Evolutionary conservation across 345 rosid genomes (phyloP), one percentile per base, ranked within the genome.

Genomic region (Eucalyptus sp.): DNA sequence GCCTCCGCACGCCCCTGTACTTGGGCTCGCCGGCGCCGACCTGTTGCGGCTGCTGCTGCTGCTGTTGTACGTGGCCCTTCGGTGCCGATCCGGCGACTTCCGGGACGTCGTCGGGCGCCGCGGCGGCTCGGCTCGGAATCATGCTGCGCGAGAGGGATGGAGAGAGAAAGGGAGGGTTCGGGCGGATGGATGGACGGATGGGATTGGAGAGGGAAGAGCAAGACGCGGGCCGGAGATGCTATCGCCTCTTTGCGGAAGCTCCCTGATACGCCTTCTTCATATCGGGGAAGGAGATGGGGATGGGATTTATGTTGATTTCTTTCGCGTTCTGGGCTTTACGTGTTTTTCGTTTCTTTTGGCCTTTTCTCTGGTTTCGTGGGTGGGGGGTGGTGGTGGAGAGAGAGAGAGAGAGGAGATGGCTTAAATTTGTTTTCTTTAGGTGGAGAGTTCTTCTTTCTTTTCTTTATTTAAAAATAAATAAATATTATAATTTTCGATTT

Each of bases 1-100:
- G 91, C 93, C 94, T 95, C 60, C 99, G 89, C 0, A 97, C 99
- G 79, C 99, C 99, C 93, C 99, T 96, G 91, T 96, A 97, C 91
- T 94, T 95, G 46, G 93, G 93, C 89, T 95, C 98, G 41, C 91
- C 93, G 7, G 68, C 84, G 24, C 86, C 37, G 8, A 86, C 89
- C 87, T 76, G 76, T 4, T 64, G 76, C 9, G 20, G 25, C 10
- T 29, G 71, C 17, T 13, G 71, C 37, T n/a, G 83, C 13, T 18
- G 46, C 1, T 33, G 43, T 1, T 68, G 80, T 24, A 7, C 1
- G 76, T 33, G 81, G 14, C 48, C 27, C 44, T 66, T 31, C 13
- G 88, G 91, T 15, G 91, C 87, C 46, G 87, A 29, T 9, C 86
- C 50, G 86, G 87, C 44, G 85, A 50, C 5, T 33, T 64, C 88